Evolutionary conservation across 495 filamentous ascomycete species (phyloP), one percentile per base, ranked within the genome.

Genomic region (Daldinia vernicosa): DNA sequence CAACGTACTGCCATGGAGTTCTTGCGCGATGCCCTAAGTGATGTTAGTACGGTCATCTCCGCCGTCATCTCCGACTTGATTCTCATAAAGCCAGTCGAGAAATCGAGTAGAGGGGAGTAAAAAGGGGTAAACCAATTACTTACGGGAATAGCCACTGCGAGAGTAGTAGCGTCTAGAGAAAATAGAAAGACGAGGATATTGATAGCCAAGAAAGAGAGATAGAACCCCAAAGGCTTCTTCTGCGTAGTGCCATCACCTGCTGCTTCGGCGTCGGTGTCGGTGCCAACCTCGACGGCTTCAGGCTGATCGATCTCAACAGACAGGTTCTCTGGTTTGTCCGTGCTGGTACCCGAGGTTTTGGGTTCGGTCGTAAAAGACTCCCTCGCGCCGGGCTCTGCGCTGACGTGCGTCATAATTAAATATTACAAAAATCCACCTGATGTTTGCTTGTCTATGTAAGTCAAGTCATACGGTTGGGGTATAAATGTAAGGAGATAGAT

Each of bases 1-100:
- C 26, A 88, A 83, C 0, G 85, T 86, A 0, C 80, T 85, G 37
- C 85, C 86, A 50, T 83, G 71, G 4, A 89, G 79, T 5, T 81
- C 79, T 17, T 69, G 39, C 3, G 82, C 75, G 43, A 84, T 82
- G 19, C 81, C 77, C 79, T 81, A 27, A n/a, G 7, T 4, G 9
- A 43, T 51, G 43, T 72, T 6, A 72, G 37, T 53, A 62, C 8
- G 17, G 26, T 3, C 11, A 6, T 37, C 27, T 19, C 8, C 17
- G n/a, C 8, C 14, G 26, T 3, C 11, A 6, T 37, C 27, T 19
- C 8, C 17, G n/a, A 51, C 4, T 43, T 35, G 19, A 37, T 28
- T 59, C 6, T 40, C 15, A 27, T 33, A 37, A 52, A 26, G n/a
- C 30, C 14, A 28, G 17, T 7, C 22, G 12, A 26, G 26, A 24